These are phyloP conservation scores for Mortierella polycephala DNA, from an alignment of 371 early-diverging fungal species.

Conservation along the genomic window DNA sequence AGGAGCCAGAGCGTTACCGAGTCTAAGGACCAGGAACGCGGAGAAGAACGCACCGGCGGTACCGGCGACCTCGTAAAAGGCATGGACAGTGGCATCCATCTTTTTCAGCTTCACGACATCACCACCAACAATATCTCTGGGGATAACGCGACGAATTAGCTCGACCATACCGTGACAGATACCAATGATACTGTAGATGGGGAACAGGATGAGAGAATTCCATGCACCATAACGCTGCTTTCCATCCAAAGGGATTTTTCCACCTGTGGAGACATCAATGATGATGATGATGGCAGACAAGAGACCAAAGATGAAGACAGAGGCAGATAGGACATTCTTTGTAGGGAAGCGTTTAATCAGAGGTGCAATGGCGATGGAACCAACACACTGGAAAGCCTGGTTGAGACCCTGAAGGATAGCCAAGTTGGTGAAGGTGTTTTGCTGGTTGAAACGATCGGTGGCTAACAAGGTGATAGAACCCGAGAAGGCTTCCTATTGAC, in stretches of 20 bases:
- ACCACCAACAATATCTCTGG: constrained; percentile 66
- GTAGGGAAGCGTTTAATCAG: constrained; percentile 58
- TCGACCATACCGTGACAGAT: constrained; percentile 64
- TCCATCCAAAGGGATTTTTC: constrained; percentile 33
- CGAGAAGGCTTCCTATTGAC: constrained; percentile 37
- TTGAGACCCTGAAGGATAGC: constrained; percentile 49
- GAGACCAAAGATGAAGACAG: constrained; percentile 55
- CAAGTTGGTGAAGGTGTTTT: constrained; percentile 11
- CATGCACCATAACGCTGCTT: constrained; percentile 37
- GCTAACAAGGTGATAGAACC: constrained; percentile 38
- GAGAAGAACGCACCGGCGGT: constrained; percentile 64
- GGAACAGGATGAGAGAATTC: constrained; percentile 51
- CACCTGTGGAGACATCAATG: constrained; percentile 62
- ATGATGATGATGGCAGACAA: constrained; percentile 57
- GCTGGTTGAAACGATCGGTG: constrained; percentile 37
- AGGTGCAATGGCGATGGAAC: constrained; percentile 60
- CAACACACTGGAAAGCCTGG: constrained; percentile 59
- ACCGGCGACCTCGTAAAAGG: constrained; percentile 65
- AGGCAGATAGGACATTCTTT: constrained; percentile 52
- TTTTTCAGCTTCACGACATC: constrained; percentile 62
- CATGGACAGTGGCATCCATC: constrained; percentile 64
- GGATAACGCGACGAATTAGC: constrained; percentile 66
- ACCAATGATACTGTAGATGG: constrained; percentile 57
- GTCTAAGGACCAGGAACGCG: constrained; percentile 53
- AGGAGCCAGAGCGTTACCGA: constrained; percentile 57